Base-by-base conservation (phyloP, 2,329 filamentous ascomycete genomes). In the Thielaviopsis ethacetica region DNA sequence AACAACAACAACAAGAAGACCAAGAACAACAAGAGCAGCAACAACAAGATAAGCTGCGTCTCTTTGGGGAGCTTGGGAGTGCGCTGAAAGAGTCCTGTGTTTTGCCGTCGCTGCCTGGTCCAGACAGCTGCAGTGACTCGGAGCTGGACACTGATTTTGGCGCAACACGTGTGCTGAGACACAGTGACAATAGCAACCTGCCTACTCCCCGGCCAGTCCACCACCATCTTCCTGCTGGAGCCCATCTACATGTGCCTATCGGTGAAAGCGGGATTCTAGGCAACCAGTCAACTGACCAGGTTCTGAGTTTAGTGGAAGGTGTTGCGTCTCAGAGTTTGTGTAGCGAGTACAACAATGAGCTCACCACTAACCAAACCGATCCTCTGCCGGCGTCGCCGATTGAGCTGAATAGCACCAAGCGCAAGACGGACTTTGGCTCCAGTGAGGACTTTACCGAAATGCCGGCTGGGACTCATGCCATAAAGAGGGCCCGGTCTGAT, bases 401-500 rank as follows among this genome's bases (percentile, higher is more conserved):
- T 19, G 68, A 76, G 41, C 69, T 78, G 22, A 75, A 70, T 49
- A 71, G 74, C 3, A 82, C 79, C 68, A 83, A 83, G 66, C 71
- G 80, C 53, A 82, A 81, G 62, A 74, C 78, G 1, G 62, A 68
- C 3, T 73, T 71, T 34, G 76, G 79, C 51, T 73, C 71, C 1
- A 79, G 76, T 63, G 79, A 79, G 56, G 79, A 81, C 61, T 74
- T 72, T 54, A 76, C 78, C 3, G 49, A 47, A n/a, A 49, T 44
- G 13, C 15, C 24, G 15, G 38, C 44, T 13, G 53, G 53, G 7
- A 17, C 53, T 12, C 24, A 57, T 17, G 73, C 71, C 0, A 75
- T 81, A 66, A 83, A 83, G 66, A 71, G 78, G 63, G 69, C 81
- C 17, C 78, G 78, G 62, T 81, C 80, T 0, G 74, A 76, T 56